Evolutionary conservation across 208 protist genomes (phyloP), one percentile per base, ranked within the genome.

Genomic region (Lotmaria passim): DNA sequence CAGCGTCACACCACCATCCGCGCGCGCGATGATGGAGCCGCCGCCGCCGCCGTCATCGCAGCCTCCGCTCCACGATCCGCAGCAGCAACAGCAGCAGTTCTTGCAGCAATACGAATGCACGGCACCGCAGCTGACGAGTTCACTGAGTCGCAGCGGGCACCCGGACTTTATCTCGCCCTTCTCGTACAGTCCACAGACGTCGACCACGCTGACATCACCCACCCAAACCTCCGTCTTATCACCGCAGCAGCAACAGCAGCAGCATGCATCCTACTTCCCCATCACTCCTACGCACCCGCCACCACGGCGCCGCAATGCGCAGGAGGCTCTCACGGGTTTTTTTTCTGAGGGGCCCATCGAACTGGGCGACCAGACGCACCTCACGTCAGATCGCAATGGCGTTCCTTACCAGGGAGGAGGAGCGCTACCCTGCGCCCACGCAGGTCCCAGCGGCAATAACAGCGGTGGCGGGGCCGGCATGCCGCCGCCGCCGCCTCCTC

Each of bases 361-460:
- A 21, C 38, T 74, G 15, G 68, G 68, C 17, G 68, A 74, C n/a
- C 68, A 67, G 5, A 74, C 68, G 15, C 68, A 74, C 59, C 68
- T 74, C 31, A 38, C 38, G 39, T 3, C 43, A 8, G 68, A 74
- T 41, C 68, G 68, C 33, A 65, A 74, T 33, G 68, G 68, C n/a
- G 41, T 67, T 0, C 68, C 58, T 0, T 57, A 73, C 48, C 47
- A 53, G 1, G 30, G 24, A n/a, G 21, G 3, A 2, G 1, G 24
- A n/a, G 3, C 43, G 19, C 19, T n/a, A n/a, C n/a, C n/a, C n/a
- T n/a, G 33, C n/a, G 6, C 33, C 17, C 15, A 33, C 14, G 15
- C 28, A 7, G 51, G 30, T 38, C 7, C 7, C 15, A 33, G 52
- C 19, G 15, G 28, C 50, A 36, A 14, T 8, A 46, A 3, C 41